These are phyloP conservation scores for Neonectria coccinea DNA, from an alignment of 2,329 filamentous ascomycete species.

Conservation along the genomic window DNA sequence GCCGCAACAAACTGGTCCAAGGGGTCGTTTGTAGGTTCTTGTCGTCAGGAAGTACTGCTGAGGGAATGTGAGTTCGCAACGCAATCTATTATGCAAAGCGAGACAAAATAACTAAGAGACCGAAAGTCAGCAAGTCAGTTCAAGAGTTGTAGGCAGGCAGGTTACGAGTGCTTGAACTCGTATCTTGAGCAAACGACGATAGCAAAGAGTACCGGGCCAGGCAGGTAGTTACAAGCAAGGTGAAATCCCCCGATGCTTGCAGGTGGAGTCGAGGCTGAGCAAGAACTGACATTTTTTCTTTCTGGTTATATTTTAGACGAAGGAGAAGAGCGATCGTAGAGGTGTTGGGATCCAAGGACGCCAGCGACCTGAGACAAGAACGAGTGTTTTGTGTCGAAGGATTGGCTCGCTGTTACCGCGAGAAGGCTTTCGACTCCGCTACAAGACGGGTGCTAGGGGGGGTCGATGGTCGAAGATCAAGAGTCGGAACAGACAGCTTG, in stretches of 20 bases:
- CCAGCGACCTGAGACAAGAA: constrained; percentile 65
- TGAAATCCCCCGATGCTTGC: constrained; percentile 21
- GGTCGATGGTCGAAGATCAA: constrained; percentile 44
- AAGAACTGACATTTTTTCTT: constrained; percentile 42
- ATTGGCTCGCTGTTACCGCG: constrained; percentile 62
- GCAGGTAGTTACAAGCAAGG: neutral
- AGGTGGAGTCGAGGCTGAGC: constrained; percentile 20
- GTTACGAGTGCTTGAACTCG: neutral
- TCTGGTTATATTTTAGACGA: constrained; percentile 37
- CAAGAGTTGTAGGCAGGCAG: neutral
- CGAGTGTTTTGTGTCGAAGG: constrained; percentile 55
- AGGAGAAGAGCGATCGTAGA: constrained; percentile 52
- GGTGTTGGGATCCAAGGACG: constrained; percentile 62
- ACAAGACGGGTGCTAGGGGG: constrained; percentile 35
- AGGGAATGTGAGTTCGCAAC: constrained; percentile 23
- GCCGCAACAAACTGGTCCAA: constrained; percentile 34
- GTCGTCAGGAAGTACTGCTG: constrained; percentile 30
- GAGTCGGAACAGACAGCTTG: constrained; percentile 50
- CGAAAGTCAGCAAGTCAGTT: constrained; percentile 8
- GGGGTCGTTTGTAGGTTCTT: constrained; percentile 30
- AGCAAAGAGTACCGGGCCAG: neutral
- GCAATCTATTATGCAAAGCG: constrained; percentile 32
- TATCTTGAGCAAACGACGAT: neutral
- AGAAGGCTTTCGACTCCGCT: constrained; percentile 47
- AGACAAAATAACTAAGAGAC: constrained; percentile 28